Percentiles rank a stretch among this genome's conserved stretches.
phyloP scores from a whole-genome alignment of 176 grass and related monocot species.

The Carex littledalei region DNA sequence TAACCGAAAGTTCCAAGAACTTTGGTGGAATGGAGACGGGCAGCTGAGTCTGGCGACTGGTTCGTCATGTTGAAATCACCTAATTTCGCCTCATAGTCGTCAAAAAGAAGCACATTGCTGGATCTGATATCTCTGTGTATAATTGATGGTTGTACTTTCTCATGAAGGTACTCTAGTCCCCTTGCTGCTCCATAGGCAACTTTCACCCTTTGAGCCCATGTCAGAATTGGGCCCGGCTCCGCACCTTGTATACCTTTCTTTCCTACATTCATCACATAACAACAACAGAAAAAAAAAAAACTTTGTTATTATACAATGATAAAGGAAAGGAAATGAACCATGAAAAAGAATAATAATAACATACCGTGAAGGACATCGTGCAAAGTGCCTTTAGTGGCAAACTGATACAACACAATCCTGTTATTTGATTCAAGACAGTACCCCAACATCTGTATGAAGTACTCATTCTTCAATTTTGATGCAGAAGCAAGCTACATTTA shows the following conservation, averaged over 20 bases:
- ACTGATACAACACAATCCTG: conserved; percentile 71
- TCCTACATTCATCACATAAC: conserved; percentile 29
- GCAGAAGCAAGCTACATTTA: conserved; percentile 49
- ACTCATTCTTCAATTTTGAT: conserved; percentile 57
- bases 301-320: not conserved
- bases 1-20: conserved; percentile 95
- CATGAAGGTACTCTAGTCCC: conserved; percentile 84
- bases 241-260: conserved; percentile 86
- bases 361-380: conserved; percentile 82
- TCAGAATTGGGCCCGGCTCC: conserved; percentile 55
- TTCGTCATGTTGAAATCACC: conserved; percentile 94
- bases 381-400: conserved; percentile 73
- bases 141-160: conserved; percentile 61
- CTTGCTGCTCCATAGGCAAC: conserved; percentile 68
- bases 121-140: conserved; percentile 90
- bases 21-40: conserved; percentile 87
- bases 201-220: conserved; percentile 60
- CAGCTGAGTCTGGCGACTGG: conserved; percentile 79
- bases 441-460: conserved; percentile 69
- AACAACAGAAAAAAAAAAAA: not conserved
- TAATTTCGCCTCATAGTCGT: conserved; percentile 63
- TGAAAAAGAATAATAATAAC: not conserved
- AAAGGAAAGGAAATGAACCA: not conserved
- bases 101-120: conserved; percentile 91
- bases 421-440: conserved; percentile 88